These are phyloP conservation scores for Psidium guajava DNA, from an alignment of 345 rosid species.

Conservation along the genomic window DNA sequence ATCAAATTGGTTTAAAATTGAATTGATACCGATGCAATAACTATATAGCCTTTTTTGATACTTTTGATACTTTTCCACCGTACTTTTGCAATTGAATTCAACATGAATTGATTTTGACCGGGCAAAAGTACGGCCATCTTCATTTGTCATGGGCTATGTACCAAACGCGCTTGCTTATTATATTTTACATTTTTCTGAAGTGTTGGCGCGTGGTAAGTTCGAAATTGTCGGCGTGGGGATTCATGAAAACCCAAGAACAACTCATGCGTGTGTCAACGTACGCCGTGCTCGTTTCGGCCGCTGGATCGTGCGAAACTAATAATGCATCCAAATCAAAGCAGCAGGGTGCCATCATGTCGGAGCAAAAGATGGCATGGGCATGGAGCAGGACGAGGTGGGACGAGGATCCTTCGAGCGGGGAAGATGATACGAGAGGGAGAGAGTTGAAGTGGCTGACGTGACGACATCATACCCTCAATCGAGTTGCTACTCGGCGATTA, in stretches of 20 bases:
- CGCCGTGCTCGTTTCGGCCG: neutral
- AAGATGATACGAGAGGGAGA: no score
- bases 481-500: no score
- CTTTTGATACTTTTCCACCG: no score
- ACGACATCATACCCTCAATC: no score
- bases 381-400: no score
- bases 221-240: no score
- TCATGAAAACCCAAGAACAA: neutral
- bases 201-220: neutral
- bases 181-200: neutral
- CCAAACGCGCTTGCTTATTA: neutral
- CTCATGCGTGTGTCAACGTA: neutral
- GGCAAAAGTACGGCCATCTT: neutral
- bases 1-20: no score
- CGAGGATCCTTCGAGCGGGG: no score
- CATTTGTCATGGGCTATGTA: neutral
- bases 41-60: no score
- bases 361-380: neutral
- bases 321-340: neutral
- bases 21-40: no score
- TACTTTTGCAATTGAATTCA: neutral
- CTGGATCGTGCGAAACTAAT: neutral
- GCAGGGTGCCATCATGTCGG: neutral
- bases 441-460: no score
- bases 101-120: neutral